These are phyloP conservation scores for Plectosphaerella sp. DNA, from an alignment of 2,329 filamentous ascomycete species.

Conservation along the genomic window DNA sequence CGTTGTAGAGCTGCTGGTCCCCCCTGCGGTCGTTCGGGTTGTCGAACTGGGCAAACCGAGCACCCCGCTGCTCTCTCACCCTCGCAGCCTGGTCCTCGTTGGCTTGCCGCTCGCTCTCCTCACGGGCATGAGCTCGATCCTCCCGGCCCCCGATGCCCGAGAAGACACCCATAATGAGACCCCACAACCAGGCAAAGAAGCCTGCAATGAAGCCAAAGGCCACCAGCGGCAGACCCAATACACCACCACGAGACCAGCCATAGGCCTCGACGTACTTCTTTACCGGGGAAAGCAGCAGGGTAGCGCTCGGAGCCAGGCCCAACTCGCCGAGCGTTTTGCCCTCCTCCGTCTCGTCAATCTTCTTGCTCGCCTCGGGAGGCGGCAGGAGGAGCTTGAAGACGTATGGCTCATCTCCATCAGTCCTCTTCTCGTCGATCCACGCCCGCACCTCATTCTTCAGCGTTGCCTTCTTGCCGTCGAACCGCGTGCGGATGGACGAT, in stretches of 20 bases:
- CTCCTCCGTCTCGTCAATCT: slow-evolving; percentile 73
- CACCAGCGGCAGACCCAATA: slow-evolving; percentile 6
- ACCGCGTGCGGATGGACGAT: slow-evolving; percentile 68
- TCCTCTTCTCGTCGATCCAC: slow-evolving; percentile 70
- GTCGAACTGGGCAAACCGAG: slow-evolving; percentile 31
- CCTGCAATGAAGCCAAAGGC: slow-evolving; percentile 24
- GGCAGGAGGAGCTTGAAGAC: slow-evolving; percentile 80
- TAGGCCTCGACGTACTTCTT: slow-evolving; percentile 41
- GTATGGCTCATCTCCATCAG: slow-evolving; percentile 61
- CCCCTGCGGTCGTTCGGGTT: slow-evolving; percentile 49
- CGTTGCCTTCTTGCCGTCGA: slow-evolving; percentile 54
- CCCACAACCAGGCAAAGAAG: slow-evolving; percentile 29
- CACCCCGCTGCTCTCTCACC: slow-evolving; percentile 15
- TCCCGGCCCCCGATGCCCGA: slow-evolving; percentile 13
- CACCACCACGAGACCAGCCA: slow-evolving; percentile 14
- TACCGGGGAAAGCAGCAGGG: slow-evolving; percentile 74
- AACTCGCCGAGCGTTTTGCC: slow-evolving; percentile 62
- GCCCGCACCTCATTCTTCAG: slow-evolving; percentile 63
- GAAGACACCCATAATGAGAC: slow-evolving; percentile 21
- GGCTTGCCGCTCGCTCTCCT: slow-evolving; percentile 1
- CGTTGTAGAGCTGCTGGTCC: slow-evolving; percentile 79
- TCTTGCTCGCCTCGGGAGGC: slow-evolving; percentile 65
- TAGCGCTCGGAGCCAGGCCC: slow-evolving; percentile 73
- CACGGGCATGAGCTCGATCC: not conserved
- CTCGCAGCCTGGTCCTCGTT: slow-evolving; percentile 16